Conservation (phyloP, 1,139 yeast species). For the Geotrichum histeridarum region DNA sequence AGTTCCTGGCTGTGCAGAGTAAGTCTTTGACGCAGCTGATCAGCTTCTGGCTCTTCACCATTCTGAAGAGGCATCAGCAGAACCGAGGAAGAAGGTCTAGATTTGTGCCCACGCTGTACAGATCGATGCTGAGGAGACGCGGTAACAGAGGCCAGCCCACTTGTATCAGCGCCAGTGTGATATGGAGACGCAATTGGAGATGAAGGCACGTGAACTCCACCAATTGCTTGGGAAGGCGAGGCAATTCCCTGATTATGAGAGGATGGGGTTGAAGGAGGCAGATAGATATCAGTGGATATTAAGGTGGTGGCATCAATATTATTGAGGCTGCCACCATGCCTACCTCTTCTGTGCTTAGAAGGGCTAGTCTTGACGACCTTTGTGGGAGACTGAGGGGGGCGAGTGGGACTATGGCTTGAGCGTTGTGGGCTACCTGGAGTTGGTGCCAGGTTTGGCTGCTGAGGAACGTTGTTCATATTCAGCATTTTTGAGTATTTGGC, state of each 20-base stretch:
- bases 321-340: constrained; percentile 18
- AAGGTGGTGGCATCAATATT: constrained; percentile 15
- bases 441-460: constrained; percentile 8
- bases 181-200: constrained; percentile 18
- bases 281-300: constrained; percentile 18
- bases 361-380: constrained; percentile 17
- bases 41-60: constrained; percentile 13
- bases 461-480: constrained; percentile 13
- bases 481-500: constrained; percentile 30
- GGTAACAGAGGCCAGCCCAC: constrained; percentile 15
- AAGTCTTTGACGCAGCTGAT: constrained; percentile 15
- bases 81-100: constrained; percentile 3
- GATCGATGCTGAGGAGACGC: constrained; percentile 15
- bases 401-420: constrained; percentile 12
- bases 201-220: constrained; percentile 7
- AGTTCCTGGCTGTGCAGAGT: constrained; percentile 11
- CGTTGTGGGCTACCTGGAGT: constrained; percentile 10
- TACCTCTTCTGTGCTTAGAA: constrained; percentile 11
- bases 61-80: constrained; percentile 15
- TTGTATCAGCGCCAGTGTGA: constrained; percentile 10
- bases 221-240: constrained; percentile 18
- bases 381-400: constrained; percentile 16
- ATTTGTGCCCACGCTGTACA: not conserved
- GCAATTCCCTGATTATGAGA: constrained; percentile 12
- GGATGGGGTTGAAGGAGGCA: constrained; percentile 23